Base-by-base conservation (phyloP, 1,284 basidiomycete genomes). In the Fomitopsis betulina region DNA sequence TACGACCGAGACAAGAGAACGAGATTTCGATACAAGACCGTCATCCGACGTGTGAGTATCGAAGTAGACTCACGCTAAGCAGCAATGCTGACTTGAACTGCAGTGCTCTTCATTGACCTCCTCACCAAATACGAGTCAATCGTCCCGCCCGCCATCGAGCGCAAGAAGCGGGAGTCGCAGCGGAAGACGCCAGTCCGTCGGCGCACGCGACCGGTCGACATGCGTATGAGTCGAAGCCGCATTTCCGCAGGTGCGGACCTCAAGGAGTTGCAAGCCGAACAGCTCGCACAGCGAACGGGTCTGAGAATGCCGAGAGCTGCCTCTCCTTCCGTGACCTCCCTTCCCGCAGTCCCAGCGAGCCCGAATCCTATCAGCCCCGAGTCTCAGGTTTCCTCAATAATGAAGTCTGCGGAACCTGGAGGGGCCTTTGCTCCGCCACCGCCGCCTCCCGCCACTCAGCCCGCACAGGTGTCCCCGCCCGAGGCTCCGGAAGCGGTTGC, bases 201-300 rank as follows among this genome's bases (percentile, higher is more conserved):
- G 70, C 88, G 93, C 54, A 96, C 95, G 1, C 88, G 89, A 0
- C 89, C 90, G 0, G 79, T 97, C 47, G 96, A 98, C 73, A 88
- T 95, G 85, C 86, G 94, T 51, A 80, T 93, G 72, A 89, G 84
- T 65, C 80, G 93, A 35, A 76, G 74, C 50, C 74, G 75, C 50
- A 69, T 83, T 56, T 76, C 75, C 19, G 74, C 72, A 2, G 71
- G 73, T 13, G 74, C 70, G 10, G 77, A 82, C 56, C 72, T 76
- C 32, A 76, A 79, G 56, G 79, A 80, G 68, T 80, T 87, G 60
- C 76, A 80, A 37, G 83, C 81, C 4, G 83, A 86, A 68, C 83
- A 84, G 60, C 63, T 71, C 35, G 69, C 65, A 3, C 70, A 71
- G 59, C 70, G 69, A 21, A 63, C 53, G 13, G 64, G 68, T 21